A percentile compares a stretch with the other conserved stretches of the same genome.
phyloP scores from a whole-genome alignment of 2,329 filamentous ascomycete species.

The Penicillium sp. region DNA sequence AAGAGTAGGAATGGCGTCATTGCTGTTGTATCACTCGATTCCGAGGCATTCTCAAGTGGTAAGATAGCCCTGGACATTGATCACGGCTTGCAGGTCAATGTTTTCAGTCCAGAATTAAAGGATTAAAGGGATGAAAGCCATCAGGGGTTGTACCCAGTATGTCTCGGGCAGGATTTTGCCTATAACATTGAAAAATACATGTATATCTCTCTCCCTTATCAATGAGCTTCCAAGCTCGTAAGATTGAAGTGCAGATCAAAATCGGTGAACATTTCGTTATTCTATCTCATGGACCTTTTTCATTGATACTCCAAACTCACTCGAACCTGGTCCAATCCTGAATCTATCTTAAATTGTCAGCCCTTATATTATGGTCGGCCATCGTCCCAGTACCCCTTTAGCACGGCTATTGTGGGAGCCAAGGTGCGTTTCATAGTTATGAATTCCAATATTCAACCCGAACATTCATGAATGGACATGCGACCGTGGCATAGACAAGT shows the following conservation, averaged over 20 bases:
- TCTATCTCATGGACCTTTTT: background rate
- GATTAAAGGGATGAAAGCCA: background rate
- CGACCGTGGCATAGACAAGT: background rate
- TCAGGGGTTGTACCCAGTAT: background rate
- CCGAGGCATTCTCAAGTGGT: background rate
- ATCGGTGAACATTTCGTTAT: constrained; percentile 1
- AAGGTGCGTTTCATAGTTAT: constrained; percentile 23
- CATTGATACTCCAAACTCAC: background rate
- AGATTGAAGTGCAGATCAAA: constrained; percentile 2
- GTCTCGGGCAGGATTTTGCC: background rate
- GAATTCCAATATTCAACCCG: background rate
- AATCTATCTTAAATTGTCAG: background rate
- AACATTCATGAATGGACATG: background rate
- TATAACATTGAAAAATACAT: background rate
- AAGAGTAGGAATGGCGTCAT: background rate
- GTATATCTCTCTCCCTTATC: background rate
- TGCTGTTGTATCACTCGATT: constrained; percentile 2
- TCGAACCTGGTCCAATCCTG: background rate
- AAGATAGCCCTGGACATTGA: background rate
- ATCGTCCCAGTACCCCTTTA: constrained; percentile 21
- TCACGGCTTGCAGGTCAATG: constrained; percentile 6
- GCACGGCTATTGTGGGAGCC: constrained; percentile 34
- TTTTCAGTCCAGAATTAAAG: background rate
- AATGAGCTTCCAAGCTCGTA: background rate
- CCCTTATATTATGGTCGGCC: constrained; percentile 9